These are phyloP conservation scores for Fusarium sulawesiense DNA, from an alignment of 2,329 filamentous ascomycete species.

Conservation along the genomic window DNA sequence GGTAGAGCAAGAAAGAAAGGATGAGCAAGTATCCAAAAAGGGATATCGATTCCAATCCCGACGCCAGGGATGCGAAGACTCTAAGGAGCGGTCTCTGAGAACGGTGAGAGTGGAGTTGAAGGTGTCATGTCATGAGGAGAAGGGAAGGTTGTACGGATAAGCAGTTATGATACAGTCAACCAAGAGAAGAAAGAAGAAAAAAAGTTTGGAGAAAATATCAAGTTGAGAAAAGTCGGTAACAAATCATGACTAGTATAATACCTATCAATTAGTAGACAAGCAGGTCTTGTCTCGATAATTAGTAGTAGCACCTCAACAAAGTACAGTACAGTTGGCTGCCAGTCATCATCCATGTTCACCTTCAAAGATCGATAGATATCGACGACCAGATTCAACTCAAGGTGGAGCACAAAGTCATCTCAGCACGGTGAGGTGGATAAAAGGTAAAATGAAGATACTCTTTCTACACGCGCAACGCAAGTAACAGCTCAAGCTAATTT, in stretches of 20 bases:
- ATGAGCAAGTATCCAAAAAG: constrained; percentile 16
- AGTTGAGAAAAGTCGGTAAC: not conserved
- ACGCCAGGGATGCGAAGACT: constrained; percentile 13
- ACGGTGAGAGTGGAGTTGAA: constrained; percentile 18
- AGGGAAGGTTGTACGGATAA: not conserved
- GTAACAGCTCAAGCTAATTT: constrained; percentile 23
- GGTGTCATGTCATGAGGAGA: constrained; percentile 14
- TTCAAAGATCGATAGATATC: constrained; percentile 17
- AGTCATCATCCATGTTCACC: constrained; percentile 12
- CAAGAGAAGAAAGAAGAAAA: not conserved
- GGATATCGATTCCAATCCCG: constrained; percentile 11
- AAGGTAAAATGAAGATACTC: constrained; percentile 37
- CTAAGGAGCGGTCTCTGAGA: constrained; percentile 11
- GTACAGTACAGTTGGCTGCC: constrained; percentile 2
- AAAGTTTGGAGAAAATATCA: not conserved
- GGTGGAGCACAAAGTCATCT: constrained; percentile 36
- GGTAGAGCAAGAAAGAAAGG: constrained; percentile 3
- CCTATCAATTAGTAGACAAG: not conserved
- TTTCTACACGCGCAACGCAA: not conserved
- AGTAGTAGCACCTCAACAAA: constrained; percentile 25
- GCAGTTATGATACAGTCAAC: not conserved
- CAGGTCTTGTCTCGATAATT: not conserved
- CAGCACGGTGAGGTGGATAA: constrained; percentile 33
- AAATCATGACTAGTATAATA: not conserved
- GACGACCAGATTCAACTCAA: constrained; percentile 21